Percentiles rank a stretch among this genome's conserved stretches.
Evolutionary conservation across 305 asterid genomes (phyloP).

Genomic region (Rubia balearica): DNA sequence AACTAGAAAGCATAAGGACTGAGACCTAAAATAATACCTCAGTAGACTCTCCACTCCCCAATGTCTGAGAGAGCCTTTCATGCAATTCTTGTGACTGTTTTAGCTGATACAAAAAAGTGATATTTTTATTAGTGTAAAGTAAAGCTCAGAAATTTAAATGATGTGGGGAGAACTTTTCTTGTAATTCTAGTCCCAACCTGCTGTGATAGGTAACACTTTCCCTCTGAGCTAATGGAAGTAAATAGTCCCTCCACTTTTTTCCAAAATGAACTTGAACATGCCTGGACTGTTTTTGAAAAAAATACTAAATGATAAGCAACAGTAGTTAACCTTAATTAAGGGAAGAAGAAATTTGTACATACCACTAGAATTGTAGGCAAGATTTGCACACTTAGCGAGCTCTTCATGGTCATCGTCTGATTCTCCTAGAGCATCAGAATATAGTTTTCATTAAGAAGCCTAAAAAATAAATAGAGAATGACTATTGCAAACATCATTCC

Average conservation of each 20-base stretch:
- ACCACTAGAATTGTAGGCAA: slow-evolving; percentile 63
- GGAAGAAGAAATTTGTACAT: slow-evolving; percentile 25
- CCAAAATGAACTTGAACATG: slow-evolving; percentile 83
- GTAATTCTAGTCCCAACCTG: slow-evolving; percentile 48
- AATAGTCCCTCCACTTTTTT: slow-evolving; percentile 64
- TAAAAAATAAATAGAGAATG: background rate
- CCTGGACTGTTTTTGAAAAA: slow-evolving; percentile 42
- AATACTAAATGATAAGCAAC: slow-evolving; percentile 13
- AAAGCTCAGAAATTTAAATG: background rate
- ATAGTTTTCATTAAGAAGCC: slow-evolving; percentile 5
- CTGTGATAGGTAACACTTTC: slow-evolving; percentile 46
- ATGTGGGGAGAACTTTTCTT: slow-evolving; percentile 11
- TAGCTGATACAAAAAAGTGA: slow-evolving; percentile 43
- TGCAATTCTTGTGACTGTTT: slow-evolving; percentile 54
- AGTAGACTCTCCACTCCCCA: slow-evolving; percentile 29
- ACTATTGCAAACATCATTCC: background rate
- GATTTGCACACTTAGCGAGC: slow-evolving; percentile 64
- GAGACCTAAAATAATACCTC: slow-evolving; percentile 24
- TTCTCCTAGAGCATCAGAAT: slow-evolving; percentile 54
- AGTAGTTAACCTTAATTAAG: background rate
- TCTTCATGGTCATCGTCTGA: slow-evolving; percentile 90
- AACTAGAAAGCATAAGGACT: background rate
- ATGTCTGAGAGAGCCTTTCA: slow-evolving; percentile 36
- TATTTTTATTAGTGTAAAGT: slow-evolving; percentile 6
- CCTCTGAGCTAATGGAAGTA: slow-evolving; percentile 58